A percentile compares a stretch with the other conserved stretches of the same genome.
These are phyloP conservation scores for Ceratocystis alfenasii DNA, from an alignment of 2,329 filamentous ascomycete genomes.

Conservation along the genomic window DNA sequence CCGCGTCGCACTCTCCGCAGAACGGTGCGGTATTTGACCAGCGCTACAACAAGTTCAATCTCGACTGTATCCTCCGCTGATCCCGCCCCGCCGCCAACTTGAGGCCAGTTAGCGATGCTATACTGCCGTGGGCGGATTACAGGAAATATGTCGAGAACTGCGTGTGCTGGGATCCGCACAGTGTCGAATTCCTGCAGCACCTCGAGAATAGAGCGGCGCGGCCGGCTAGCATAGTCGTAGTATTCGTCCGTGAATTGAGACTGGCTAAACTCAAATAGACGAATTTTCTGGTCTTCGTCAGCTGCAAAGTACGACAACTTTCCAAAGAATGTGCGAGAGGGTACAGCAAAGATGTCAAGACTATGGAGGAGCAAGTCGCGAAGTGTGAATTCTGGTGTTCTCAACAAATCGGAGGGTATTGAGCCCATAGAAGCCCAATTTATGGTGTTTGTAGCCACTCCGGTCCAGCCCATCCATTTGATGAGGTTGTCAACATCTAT, in stretches of 20 bases:
- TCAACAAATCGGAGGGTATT: conserved; percentile 14
- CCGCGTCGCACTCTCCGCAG: conserved; percentile 74
- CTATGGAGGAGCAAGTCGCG: conserved; percentile 68
- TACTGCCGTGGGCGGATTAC: conserved; percentile 80
- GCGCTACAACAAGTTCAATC: conserved; percentile 61
- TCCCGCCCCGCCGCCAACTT: conserved; percentile 30
- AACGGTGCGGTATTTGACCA: conserved; percentile 84
- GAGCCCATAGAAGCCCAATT: conserved; percentile 25
- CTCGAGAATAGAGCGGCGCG: conserved; percentile 81
- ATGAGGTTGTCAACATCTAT: conserved; percentile 70
- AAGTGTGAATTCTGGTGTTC: conserved; percentile 41
- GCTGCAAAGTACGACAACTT: conserved; percentile 63
- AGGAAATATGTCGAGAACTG: conserved; percentile 63
- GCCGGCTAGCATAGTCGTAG: conserved; percentile 88
- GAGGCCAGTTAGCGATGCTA: conserved; percentile 60
- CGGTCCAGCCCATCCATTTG: conserved; percentile 63
- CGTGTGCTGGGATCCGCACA: conserved; percentile 67
- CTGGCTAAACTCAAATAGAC: conserved; percentile 71
- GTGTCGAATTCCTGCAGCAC: conserved; percentile 81
- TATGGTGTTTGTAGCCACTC: conserved; percentile 59
- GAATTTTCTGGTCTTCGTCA: conserved; percentile 62
- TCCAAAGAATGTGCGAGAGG: conserved; percentile 74
- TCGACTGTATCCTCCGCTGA: not conserved
- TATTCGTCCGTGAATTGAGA: conserved; percentile 77
- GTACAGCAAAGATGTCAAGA: conserved; percentile 81